Evolutionary conservation across 257 asterid species (phyloP).

Genomic region (Echium plantagineum): DNA sequence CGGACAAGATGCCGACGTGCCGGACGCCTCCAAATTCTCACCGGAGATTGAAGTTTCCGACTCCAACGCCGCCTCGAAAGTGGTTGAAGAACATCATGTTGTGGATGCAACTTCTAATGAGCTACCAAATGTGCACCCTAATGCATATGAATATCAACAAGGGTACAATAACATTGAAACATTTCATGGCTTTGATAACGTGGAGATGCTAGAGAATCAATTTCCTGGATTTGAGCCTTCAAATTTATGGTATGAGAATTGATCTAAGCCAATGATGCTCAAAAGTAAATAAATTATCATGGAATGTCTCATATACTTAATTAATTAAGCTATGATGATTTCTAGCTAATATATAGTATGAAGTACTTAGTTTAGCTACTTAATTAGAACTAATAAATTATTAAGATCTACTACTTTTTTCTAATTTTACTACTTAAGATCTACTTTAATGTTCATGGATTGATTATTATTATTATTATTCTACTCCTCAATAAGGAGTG

Average conservation of each 20-base stretch:
- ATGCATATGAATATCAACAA: constrained; percentile 8
- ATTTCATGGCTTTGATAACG: constrained; percentile 16
- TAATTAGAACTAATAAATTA: no score
- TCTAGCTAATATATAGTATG: neutral
- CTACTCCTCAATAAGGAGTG: neutral
- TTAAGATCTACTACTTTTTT: no score
- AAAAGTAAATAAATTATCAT: constrained; percentile 13
- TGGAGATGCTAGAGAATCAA: constrained; percentile 15
- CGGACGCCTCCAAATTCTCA: constrained; percentile 17
- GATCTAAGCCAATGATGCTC: constrained; percentile 13
- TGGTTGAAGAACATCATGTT: constrained; percentile 2
- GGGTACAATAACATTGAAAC: constrained; percentile 7
- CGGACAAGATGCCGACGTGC: constrained; percentile 44
- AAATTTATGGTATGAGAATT: constrained; percentile 20
- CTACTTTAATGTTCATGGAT: neutral
- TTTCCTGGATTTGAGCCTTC: constrained; percentile 18
- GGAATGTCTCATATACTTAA: constrained; percentile 11
- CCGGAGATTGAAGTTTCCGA: constrained; percentile 1
- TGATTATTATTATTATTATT: no score
- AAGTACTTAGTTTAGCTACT: no score
- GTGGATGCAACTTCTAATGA: neutral
- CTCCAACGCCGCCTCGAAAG: constrained; percentile 1
- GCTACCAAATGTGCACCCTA: constrained; percentile 2
- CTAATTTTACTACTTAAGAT: neutral
- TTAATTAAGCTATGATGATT: neutral